Evolutionary conservation across 495 filamentous ascomycete genomes (phyloP), one percentile per base, ranked within the genome.

Genomic region (Trichoderma reesei): DNA sequence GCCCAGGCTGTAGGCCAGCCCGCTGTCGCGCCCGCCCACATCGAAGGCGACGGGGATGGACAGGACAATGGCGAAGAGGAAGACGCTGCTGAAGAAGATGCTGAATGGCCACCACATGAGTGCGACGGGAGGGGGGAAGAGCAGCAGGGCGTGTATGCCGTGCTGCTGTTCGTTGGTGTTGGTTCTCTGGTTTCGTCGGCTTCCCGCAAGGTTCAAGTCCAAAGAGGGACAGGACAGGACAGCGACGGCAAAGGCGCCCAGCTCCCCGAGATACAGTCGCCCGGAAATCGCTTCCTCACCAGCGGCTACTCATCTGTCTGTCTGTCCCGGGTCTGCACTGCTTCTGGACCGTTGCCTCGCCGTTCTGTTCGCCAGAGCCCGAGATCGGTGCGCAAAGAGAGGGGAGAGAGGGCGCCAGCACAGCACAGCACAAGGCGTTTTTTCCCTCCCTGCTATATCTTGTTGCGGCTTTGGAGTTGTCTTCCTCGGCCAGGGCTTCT

Each of bases 11-110:
- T 90, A 97, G 68, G 90, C 91, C 68, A 98, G 83, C 67, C 94
- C 94, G 73, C 91, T 92, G 66, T 91, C 90, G 73, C 91, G 86
- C 61, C 94, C 94, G 72, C 94, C 94, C 70, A 98, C 92, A 80
- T 98, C 94, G 76, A 97, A 98, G 67, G 94, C 88, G 63, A 98
- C 85, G 65, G 94, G 94, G 74, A 98, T 90, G 61, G 90, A 94
- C 69, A 96, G 85, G 72, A 98, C 86, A 72, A 93, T 91, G 74
- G 88, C 86, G 74, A 88, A 80, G 67, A 98, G 84, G 78, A 96
- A 96, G 75, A 89, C 74, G 72, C 86, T 81, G 74, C 87, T 87
- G 71, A 87, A 89, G 68, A 87, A 73, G 69, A 86, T 79, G 69
- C 85, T 84, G 73, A 90, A 81, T 73, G 90, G 79, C 88, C 87